Conservation (phyloP, 495 filamentous ascomycete species). For the Barbatosphaeria neglecta region DNA sequence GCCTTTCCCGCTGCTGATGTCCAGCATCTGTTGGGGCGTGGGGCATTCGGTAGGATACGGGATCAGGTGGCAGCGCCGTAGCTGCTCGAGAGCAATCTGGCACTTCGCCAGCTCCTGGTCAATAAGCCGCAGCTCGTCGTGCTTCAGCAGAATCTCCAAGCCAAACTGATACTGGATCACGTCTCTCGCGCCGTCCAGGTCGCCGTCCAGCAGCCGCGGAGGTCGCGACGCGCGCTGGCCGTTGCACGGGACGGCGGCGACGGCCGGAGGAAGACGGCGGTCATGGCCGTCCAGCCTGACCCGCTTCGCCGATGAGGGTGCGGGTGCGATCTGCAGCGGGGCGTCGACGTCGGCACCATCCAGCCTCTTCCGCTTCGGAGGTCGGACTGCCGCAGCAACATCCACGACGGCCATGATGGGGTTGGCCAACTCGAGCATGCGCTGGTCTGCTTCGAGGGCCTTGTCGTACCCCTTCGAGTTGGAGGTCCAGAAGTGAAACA, state of each 20-base stretch:
- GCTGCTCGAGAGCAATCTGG: slow-evolving; percentile 87
- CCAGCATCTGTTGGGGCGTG: slow-evolving; percentile 46
- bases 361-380: slow-evolving; percentile 17
- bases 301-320: slow-evolving; percentile 21
- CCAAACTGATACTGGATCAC: slow-evolving; percentile 76
- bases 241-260: slow-evolving; percentile 17
- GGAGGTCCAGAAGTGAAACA: slow-evolving; percentile 41
- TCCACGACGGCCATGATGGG: not conserved
- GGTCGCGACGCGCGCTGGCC: slow-evolving; percentile 8
- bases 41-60: slow-evolving; percentile 64
- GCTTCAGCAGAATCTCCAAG: slow-evolving; percentile 86
- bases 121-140: slow-evolving; percentile 84
- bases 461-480: slow-evolving; percentile 36
- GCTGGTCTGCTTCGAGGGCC: slow-evolving; percentile 20
- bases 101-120: slow-evolving; percentile 95
- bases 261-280: slow-evolving; percentile 12
- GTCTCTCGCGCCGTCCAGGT: slow-evolving; percentile 45
- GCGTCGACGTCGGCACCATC: slow-evolving; percentile 9
- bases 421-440: slow-evolving; percentile 11
- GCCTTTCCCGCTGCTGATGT: slow-evolving; percentile 62
- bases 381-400: slow-evolving; percentile 6
- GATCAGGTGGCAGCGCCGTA: slow-evolving; percentile 81
- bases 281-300: slow-evolving; percentile 22
- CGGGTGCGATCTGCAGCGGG: slow-evolving; percentile 4
- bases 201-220: slow-evolving; percentile 5